phyloP scores from a whole-genome alignment of 2,329 filamentous ascomycete species.

The Fusarium multiceps region DNA sequence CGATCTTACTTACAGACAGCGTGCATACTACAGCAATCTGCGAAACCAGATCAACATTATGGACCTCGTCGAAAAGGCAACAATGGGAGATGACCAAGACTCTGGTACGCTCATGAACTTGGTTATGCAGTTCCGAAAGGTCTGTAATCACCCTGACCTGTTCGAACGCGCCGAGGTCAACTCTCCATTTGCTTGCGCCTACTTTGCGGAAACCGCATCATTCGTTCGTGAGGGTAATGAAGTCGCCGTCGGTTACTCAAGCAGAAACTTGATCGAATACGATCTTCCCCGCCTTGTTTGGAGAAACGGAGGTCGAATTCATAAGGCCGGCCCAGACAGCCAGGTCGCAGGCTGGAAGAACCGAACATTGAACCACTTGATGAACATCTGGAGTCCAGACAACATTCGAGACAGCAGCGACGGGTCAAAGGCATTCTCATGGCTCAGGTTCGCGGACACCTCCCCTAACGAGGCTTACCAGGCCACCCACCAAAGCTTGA shows the following conservation, averaged over 20 bases:
- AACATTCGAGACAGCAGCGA: constrained; percentile 75
- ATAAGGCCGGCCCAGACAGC: constrained; percentile 80
- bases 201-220: constrained; percentile 94
- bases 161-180: constrained; percentile 94
- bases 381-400: constrained; percentile 91
- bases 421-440: constrained; percentile 80
- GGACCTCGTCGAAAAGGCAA: constrained; percentile 97
- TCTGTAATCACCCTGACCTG: constrained; percentile 97
- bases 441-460: constrained; percentile 85
- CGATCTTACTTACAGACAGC: constrained; percentile 94
- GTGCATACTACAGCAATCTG: constrained; percentile 90
- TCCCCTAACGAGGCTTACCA: constrained; percentile 79
- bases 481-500: constrained; percentile 75
- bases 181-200: constrained; percentile 84
- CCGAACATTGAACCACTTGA: constrained; percentile 80
- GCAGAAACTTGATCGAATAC: constrained; percentile 87
- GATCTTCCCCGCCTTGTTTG: constrained; percentile 84
- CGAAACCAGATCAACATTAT: constrained; percentile 98
- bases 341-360: constrained; percentile 80
- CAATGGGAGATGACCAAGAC: constrained; percentile 92
- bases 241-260: constrained; percentile 86
- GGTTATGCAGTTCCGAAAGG: constrained; percentile 99
- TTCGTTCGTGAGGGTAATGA: constrained; percentile 89
- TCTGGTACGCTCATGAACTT: constrained; percentile 98
- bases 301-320: constrained; percentile 80